Conservation (phyloP, 2,329 filamentous ascomycete genomes). For the Grosmannia serpens region DNA sequence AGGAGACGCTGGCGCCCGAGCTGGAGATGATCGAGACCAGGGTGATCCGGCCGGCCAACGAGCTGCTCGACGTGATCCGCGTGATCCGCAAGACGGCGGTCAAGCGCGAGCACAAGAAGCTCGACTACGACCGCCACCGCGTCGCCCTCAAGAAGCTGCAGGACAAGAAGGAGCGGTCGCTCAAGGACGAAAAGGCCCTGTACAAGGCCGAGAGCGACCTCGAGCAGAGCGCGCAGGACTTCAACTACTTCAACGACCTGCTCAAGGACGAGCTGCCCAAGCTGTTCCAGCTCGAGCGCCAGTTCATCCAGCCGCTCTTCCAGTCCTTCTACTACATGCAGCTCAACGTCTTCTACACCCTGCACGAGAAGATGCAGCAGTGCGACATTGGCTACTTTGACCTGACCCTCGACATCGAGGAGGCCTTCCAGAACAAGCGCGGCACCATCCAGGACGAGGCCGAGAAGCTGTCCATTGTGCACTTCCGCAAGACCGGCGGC, state of each 20-base stretch:
- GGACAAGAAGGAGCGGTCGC: slow-evolving; percentile 90
- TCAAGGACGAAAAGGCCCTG: slow-evolving; percentile 95
- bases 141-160: slow-evolving; percentile 82
- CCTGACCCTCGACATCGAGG: slow-evolving; percentile 79
- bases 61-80: slow-evolving; percentile 91
- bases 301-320: slow-evolving; percentile 95
- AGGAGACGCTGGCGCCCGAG: slow-evolving; percentile 79
- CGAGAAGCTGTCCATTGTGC: slow-evolving; percentile 76
- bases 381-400: slow-evolving; percentile 98
- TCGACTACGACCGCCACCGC: slow-evolving; percentile 87
- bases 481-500: slow-evolving; percentile 81
- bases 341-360: slow-evolving; percentile 95
- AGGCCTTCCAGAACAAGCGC: slow-evolving; percentile 79
- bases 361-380: slow-evolving; percentile 95
- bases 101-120: slow-evolving; percentile 94
- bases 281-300: slow-evolving; percentile 76
- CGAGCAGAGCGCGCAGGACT: slow-evolving; percentile 87
- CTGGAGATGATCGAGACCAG: slow-evolving; percentile 94
- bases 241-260: slow-evolving; percentile 94
- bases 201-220: slow-evolving; percentile 92
- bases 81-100: slow-evolving; percentile 76
- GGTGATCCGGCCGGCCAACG: slow-evolving; percentile 84
- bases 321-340: slow-evolving; percentile 99
- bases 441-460: slow-evolving; percentile 75
- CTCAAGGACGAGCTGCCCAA: slow-evolving; percentile 92